Percentiles rank a stretch among this genome's conserved stretches.
phyloP scores from a whole-genome alignment of 208 protist genomes.

The Trypanosomatidae sp. region DNA sequence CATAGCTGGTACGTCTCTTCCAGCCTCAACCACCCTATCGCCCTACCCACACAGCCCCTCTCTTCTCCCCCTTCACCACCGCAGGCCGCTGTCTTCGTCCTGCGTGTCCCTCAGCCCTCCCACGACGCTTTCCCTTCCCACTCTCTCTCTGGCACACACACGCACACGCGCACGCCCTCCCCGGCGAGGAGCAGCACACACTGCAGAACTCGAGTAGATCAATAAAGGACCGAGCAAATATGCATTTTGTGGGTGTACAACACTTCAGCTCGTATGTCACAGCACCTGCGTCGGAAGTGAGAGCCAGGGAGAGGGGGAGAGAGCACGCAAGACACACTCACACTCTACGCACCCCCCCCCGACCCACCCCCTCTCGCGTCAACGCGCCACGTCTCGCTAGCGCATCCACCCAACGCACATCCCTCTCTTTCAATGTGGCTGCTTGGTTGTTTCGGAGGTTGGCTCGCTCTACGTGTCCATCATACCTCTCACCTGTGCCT shows the following conservation, averaged over 20 bases:
- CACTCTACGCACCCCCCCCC: too few relatives aligned
- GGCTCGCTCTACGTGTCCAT: too few relatives aligned
- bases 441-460: too few relatives aligned
- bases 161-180: neutral
- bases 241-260: neutral
- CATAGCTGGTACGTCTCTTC: neutral
- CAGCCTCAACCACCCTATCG: neutral
- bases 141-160: neutral
- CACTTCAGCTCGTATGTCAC: too few relatives aligned
- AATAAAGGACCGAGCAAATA: neutral
- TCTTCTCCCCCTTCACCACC: neutral
- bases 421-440: too few relatives aligned
- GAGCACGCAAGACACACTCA: neutral
- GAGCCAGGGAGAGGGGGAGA: too few relatives aligned
- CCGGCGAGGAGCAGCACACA: neutral
- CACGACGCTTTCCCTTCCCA: neutral
- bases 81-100: neutral
- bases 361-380: neutral
- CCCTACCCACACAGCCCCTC: neutral
- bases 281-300: too few relatives aligned
- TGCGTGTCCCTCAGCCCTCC: neutral
- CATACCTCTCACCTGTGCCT: too few relatives aligned
- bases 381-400: neutral
- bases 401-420: too few relatives aligned
- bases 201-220: neutral